Conservation (phyloP, 345 rosid genomes). For the Eucalyptus camaldulensis region DNA sequence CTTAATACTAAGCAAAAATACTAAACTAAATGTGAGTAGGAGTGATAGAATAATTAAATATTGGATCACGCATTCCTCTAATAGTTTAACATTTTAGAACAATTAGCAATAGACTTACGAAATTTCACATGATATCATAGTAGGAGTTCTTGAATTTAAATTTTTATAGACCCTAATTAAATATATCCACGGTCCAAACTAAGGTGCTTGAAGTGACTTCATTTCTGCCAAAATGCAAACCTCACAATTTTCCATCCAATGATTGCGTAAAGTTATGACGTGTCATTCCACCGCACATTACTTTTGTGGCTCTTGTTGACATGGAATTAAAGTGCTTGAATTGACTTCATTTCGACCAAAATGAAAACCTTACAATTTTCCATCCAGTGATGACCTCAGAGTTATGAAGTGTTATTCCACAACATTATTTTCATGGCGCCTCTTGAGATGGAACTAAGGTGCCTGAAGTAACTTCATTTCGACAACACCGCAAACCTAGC, state of each 20-base stretch:
- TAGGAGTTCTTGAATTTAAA: too few relatives aligned
- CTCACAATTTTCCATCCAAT: neutral
- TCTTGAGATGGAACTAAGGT: neutral
- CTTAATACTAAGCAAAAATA: too few relatives aligned
- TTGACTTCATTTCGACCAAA: neutral
- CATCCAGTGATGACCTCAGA: neutral
- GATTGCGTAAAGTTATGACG: neutral
- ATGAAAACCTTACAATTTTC: neutral
- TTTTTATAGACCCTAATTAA: too few relatives aligned
- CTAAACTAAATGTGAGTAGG: too few relatives aligned
- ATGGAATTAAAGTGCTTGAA: neutral
- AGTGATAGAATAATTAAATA: too few relatives aligned
- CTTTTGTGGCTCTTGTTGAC: neutral
- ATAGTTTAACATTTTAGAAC: accelerated
- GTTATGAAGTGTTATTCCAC: neutral
- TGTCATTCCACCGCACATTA: neutral
- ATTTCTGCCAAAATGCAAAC: too few relatives aligned
- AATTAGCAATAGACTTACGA: accelerated
- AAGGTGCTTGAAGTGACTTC: too few relatives aligned
- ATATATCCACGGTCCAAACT: too few relatives aligned
- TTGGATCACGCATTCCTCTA: too few relatives aligned
- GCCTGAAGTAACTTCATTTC: neutral
- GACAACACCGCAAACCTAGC: neutral
- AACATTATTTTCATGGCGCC: neutral
- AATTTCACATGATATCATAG: too few relatives aligned